Conservation (phyloP, 179 eudicot genomes). For the Pouteria campechiana region DNA sequence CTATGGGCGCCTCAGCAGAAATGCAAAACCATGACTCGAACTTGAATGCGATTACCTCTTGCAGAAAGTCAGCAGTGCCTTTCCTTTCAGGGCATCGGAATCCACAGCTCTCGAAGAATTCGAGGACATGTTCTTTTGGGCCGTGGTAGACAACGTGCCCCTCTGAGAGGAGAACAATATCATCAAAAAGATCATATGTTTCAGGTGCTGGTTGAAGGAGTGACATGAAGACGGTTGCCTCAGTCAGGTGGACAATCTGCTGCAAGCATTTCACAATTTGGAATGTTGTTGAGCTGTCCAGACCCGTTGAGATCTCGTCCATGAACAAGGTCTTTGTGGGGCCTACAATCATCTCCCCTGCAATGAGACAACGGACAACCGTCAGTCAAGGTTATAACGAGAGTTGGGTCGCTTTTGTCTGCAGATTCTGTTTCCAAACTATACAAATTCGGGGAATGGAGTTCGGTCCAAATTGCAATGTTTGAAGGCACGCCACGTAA, state of each 20-base stretch:
- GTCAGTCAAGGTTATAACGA: too few species aligned
- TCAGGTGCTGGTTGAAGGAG: constrained; percentile 96
- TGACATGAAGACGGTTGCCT: constrained; percentile 74
- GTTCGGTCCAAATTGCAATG: too few species aligned
- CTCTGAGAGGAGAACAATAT: constrained; percentile 67
- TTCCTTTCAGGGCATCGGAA: constrained; percentile 87
- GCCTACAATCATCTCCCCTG: constrained; percentile 99
- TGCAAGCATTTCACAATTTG: constrained; percentile 88
- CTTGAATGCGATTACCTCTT: constrained; percentile 47
- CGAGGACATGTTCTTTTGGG: constrained; percentile 66
- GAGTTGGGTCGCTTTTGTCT: neutral
- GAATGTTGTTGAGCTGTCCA: constrained; percentile 89
- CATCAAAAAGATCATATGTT: constrained; percentile 91
- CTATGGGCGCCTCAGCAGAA: neutral
- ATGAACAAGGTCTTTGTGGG: constrained; percentile 83
- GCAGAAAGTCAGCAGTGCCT: constrained; percentile 91
- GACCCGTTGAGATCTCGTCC: constrained; percentile 98
- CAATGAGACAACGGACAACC: neutral
- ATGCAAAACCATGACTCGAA: neutral
- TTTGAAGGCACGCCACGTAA: too few species aligned
- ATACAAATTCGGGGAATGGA: too few species aligned
- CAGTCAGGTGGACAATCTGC: constrained; percentile 71
- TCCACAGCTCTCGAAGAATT: constrained; percentile 84
- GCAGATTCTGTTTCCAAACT: too few species aligned
- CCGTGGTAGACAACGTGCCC: constrained; percentile 94